phyloP scores from a whole-genome alignment of 2,329 filamentous ascomycete genomes.

The Microdochium nivale region DNA sequence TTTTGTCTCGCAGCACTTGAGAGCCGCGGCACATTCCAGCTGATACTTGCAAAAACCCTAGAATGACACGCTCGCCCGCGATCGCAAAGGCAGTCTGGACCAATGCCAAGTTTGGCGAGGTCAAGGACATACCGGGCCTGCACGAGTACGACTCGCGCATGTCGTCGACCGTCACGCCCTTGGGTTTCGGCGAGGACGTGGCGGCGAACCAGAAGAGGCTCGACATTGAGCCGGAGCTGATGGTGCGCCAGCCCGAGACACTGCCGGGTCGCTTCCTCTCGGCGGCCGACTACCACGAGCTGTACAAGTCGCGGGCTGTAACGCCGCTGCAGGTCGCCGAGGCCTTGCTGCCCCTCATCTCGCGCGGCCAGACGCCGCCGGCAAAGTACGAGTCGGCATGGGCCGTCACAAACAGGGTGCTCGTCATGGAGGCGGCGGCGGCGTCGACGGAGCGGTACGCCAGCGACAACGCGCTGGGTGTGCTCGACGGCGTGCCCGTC shows the following conservation, averaged over 20 bases:
- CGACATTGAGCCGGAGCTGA: constrained; percentile 31
- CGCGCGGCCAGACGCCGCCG: constrained; percentile 41
- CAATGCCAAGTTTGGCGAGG: constrained; percentile 50
- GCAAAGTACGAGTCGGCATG: constrained; percentile 65
- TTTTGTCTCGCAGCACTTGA: too few species aligned
- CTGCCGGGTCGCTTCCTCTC: constrained; percentile 53
- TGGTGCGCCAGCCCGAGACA: constrained; percentile 28
- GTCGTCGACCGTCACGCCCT: constrained; percentile 50
- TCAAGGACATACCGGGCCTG: constrained; percentile 38
- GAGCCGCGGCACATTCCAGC: constrained; percentile 4
- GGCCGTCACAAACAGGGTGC: constrained; percentile 54
- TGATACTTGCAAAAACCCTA: constrained; percentile 1
- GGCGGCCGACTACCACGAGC: constrained; percentile 65
- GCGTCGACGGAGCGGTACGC: constrained; percentile 68
- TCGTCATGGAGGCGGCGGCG: constrained; percentile 58
- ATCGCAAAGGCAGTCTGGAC: constrained; percentile 60
- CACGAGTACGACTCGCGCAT: constrained; percentile 34
- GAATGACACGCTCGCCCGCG: constrained; percentile 34
- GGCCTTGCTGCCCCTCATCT: constrained; percentile 62
- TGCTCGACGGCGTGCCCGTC: constrained; percentile 75
- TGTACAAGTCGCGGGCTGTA: constrained; percentile 60
- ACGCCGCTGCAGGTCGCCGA: constrained; percentile 68
- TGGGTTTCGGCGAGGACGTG: constrained; percentile 23
- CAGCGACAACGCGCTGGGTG: constrained; percentile 52
- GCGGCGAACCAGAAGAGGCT: constrained; percentile 18